A percentile compares a stretch with the other conserved stretches of the same genome.
Conservation (phyloP, 129 eudicot species). For the Helichrysum umbraculigerum region DNA sequence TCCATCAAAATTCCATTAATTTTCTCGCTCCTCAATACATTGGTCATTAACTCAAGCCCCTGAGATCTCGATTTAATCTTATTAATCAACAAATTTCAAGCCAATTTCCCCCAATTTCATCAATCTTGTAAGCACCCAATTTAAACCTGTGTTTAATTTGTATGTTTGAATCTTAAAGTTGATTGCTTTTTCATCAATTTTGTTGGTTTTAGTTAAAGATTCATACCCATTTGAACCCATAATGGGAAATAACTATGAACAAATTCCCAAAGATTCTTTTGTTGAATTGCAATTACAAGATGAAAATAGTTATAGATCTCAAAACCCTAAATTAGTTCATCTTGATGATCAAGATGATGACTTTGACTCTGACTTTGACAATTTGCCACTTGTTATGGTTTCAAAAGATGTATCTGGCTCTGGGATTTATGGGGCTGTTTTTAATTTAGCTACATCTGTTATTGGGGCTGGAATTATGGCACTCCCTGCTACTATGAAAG, state of each 20-base stretch:
- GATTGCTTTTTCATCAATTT: neutral
- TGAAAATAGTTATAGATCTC: constrained; percentile 25
- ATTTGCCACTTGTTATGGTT: constrained; percentile 54
- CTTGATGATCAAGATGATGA: constrained; percentile 39
- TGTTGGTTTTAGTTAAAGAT: constrained; percentile 2
- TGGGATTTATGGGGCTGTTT: constrained; percentile 81
- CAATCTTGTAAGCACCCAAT: constrained; percentile 32
- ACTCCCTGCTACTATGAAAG: constrained; percentile 96
- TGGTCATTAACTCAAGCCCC: constrained; percentile 30
- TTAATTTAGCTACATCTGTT: constrained; percentile 82
- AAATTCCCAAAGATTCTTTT: constrained; percentile 47
- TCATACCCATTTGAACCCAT: constrained; percentile 2
- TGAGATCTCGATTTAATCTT: constrained; percentile 31
- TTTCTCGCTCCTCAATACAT: constrained; percentile 30
- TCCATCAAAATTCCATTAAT: neutral
- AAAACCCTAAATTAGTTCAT: constrained; percentile 30
- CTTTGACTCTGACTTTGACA: constrained; percentile 50
- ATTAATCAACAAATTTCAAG: neutral
- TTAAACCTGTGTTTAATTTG: neutral
- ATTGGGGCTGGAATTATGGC: constrained; percentile 99
- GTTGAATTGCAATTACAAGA: constrained; percentile 57
- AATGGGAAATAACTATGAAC: constrained; percentile 59
- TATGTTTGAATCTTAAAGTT: constrained; percentile 15
- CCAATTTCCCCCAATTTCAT: constrained; percentile 17
- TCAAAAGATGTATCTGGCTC: constrained; percentile 42